Base-by-base conservation (phyloP, 768 basidiomycete genomes). In the Russula vinacea region DNA sequence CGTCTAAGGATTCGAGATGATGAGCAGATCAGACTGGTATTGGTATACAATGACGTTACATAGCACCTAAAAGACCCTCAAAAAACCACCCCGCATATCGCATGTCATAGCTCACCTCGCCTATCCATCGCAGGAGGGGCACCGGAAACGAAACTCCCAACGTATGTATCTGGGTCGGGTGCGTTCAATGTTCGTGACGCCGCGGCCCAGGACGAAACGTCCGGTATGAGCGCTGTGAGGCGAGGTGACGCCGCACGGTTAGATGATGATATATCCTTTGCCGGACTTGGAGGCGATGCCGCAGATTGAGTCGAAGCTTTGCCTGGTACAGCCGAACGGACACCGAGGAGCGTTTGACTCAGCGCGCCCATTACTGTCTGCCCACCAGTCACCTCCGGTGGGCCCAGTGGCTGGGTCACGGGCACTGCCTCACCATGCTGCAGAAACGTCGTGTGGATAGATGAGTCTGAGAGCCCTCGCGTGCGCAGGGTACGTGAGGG, bases 391-490 rank as follows among this genome's bases (percentile, higher is more conserved):
- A 58, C 65, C 24, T 65, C 58, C 7, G 57, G 39, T 11, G 61
- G 26, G 11, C 35, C 37, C 13, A 51, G 60, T 39, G 52, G 17
- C 1, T 44, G n/a, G 3, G 56, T 32, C 19, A 22, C 44, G 1
- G 47, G 16, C 19, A 44, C 56, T 2, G 29, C 67, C n/a, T 78
- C 79, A 5, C 74, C 78, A 54, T 89, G 83, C 60, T 76, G 79
- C 64, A 85, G 77, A 75, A 90, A 96, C 0, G 92, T 92, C 5
- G 92, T 89, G 66, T 87, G 90, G 65, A 98, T 94, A 2, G 92
- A 95, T 0, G 94, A 95, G 73, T 98, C 96, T 2, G 91, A 93
- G 56, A 97, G 74, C 2, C 94, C 93, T 59, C 95, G 83, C 33
- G 88, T 82, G 44, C 85, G 83, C 8, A 94, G 77, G 19, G 86